These are phyloP conservation scores for Hamamelis virginiana DNA, from an alignment of 164 flowering plant species.

Conservation along the genomic window DNA sequence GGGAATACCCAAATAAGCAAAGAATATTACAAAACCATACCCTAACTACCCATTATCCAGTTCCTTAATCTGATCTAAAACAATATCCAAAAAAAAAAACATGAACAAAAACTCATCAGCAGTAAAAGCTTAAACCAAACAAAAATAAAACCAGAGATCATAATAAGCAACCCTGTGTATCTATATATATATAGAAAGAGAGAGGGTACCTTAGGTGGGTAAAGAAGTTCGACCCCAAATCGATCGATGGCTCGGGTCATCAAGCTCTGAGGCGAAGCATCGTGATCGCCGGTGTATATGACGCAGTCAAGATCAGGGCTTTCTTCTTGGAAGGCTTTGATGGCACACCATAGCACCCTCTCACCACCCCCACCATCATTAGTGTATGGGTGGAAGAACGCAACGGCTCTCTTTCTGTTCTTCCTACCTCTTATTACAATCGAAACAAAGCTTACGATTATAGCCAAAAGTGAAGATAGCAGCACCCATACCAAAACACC, in stretches of 20 bases:
- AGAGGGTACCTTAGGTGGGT: constrained; percentile 67
- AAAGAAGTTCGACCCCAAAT: constrained; percentile 71
- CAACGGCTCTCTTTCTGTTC: constrained; percentile 53
- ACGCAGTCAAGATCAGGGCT: constrained; percentile 63
- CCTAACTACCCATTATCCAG: no score
- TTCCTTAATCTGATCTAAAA: no score
- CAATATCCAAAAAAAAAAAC: constrained; percentile 1
- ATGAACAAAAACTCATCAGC: no score
- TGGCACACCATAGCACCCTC: constrained; percentile 95
- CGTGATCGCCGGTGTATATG: constrained; percentile 82
- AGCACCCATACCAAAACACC: no score
- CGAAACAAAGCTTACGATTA: no score
- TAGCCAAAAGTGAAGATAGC: no score
- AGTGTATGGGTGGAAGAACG: constrained; percentile 94
- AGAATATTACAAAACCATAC: no score
- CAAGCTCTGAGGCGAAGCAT: constrained; percentile 67
- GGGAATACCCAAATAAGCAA: no score
- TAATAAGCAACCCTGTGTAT: no score
- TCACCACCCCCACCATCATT: constrained; percentile 99
- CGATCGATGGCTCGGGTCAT: constrained; percentile 71
- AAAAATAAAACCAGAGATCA: no score
- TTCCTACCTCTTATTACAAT: constrained; percentile 29
- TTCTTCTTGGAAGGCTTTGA: constrained; percentile 82
- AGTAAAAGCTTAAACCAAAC: no score
- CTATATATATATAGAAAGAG: no score